Evolutionary conservation across 208 protist species (phyloP), one percentile per base, ranked within the genome.

Genomic region (Leishmania lainsoni): DNA sequence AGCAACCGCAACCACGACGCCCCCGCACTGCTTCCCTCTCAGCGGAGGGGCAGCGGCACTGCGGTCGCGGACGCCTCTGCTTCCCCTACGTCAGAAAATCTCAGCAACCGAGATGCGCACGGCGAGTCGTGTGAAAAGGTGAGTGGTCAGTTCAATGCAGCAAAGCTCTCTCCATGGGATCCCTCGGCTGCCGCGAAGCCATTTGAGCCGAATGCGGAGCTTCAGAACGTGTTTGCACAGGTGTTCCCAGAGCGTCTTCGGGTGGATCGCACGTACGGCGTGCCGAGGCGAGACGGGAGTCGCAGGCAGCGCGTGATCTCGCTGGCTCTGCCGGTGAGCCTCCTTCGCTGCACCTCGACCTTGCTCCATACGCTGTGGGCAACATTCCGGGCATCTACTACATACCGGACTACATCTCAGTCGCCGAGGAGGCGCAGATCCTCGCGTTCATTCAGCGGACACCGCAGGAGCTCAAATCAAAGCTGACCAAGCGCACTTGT

Each of bases 331-430:
- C 32, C 51, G 51, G 32, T 32, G 61, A 76, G 63, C 51, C 75
- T 49, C 22, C 74, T 45, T 49, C 52, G 17, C 1, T 54, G 56
- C 94, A 97, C 80, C 16, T 98, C 3, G 83, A 95, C 61, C 86
- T 98, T 6, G 85, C 81, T 10, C 74, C 75, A 56, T 98, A 94
- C 83, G 81, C 82, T 3, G 92, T 97, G 16, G 92, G 93, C 58
- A 81, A 71, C 56, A 79, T 98, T 58, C 86, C 91, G 12, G 85
- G 84, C 68, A 83, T 98, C 42, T 97, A 94, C 81, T 98, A 98
- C 81, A 96, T 98, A 78, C 93, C 92, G 2, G 82, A 98, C 86
- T 98, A 96, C 86, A 88, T 97, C 69, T 92, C 87, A 26, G 83
- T 76, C 63, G 85, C 88, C 49, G 96, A 98, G 83, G 93, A 98